A percentile compares a stretch with the other conserved stretches of the same genome.
Evolutionary conservation across 2,329 filamentous ascomycete species (phyloP).

Genomic region (Boeremia lycopersici): DNA sequence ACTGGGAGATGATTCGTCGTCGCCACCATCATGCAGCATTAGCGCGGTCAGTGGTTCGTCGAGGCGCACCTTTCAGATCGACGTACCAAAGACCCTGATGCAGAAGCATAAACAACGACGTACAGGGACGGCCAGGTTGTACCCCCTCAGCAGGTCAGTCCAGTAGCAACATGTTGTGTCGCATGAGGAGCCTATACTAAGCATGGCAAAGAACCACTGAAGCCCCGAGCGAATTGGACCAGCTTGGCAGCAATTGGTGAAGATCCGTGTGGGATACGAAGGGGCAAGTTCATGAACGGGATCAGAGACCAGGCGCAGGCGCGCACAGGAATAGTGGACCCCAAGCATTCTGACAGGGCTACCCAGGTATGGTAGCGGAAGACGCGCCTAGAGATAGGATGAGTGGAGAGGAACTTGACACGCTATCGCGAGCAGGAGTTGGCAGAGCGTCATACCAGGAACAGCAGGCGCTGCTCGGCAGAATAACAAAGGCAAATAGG

Average conservation of each 20-base stretch:
- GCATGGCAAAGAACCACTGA: conserved; percentile 7
- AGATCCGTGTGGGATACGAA: conserved; percentile 29
- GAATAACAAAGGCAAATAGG: conserved; percentile 28
- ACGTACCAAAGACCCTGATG: conserved; percentile 39
- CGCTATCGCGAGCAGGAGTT: conserved; percentile 45
- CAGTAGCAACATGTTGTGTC: conserved; percentile 39
- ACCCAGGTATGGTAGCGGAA: conserved; percentile 36
- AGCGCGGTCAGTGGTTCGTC: conserved; percentile 43
- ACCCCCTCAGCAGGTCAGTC: conserved; percentile 35
- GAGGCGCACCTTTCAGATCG: conserved; percentile 46
- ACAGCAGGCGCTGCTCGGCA: conserved; percentile 41
- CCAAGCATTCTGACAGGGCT: conserved; percentile 30
- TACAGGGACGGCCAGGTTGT: conserved; percentile 36
- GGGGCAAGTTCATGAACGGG: conserved; percentile 34
- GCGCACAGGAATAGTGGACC: conserved; percentile 35
- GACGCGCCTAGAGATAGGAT: conserved; percentile 38
- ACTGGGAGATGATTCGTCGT: conserved; percentile 40
- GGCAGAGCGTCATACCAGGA: conserved; percentile 41
- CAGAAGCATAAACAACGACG: conserved; percentile 41
- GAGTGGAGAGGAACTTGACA: conserved; percentile 44
- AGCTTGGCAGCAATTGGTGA: conserved; percentile 38
- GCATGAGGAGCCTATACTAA: conserved; percentile 28
- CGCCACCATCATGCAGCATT: conserved; percentile 47
- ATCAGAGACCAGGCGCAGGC: conserved; percentile 33
- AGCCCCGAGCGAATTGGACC: conserved; percentile 29